These are phyloP conservation scores for Puccinia coronata DNA, from an alignment of 1,284 basidiomycete genomes.

Conservation along the genomic window DNA sequence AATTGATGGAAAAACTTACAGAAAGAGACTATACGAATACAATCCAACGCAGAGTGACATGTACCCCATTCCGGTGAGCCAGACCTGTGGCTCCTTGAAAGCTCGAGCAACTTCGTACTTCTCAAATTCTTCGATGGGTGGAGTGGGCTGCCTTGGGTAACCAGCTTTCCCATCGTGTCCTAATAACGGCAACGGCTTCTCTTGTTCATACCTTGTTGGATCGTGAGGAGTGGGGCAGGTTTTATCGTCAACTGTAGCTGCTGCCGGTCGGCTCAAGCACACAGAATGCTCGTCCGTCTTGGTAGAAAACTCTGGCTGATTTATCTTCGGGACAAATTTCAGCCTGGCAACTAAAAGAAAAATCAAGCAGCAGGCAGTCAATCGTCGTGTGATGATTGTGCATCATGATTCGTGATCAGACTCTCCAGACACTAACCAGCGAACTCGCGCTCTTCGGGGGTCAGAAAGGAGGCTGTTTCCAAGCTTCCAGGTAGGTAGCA, in stretches of 20 bases:
- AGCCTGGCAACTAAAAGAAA: conserved; percentile 30
- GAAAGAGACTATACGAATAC: conserved; percentile 42
- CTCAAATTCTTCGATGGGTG: conserved; percentile 53
- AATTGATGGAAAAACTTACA: conserved; percentile 12
- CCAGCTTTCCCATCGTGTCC: background rate
- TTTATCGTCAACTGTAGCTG: background rate
- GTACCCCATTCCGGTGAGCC: conserved; percentile 54
- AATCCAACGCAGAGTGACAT: conserved; percentile 40
- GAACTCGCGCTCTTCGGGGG: conserved; percentile 24
- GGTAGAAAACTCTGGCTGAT: background rate
- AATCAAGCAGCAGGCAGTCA: background rate
- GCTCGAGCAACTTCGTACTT: conserved; percentile 53
- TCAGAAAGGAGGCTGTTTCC: conserved; percentile 51
- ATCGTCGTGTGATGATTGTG: no score
- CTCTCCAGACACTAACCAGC: conserved; percentile 16
- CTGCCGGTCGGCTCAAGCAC: background rate
- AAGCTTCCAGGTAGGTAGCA: conserved; percentile 50
- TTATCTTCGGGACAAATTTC: background rate
- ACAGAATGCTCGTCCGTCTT: background rate
- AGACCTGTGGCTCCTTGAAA: conserved; percentile 53
- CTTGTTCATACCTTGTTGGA: background rate
- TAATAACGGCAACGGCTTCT: background rate
- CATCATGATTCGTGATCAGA: background rate
- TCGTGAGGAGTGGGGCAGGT: background rate
- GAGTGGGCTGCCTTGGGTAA: background rate